Base-by-base conservation (phyloP, 805 yeast species). In the Pichia insulana region DNA sequence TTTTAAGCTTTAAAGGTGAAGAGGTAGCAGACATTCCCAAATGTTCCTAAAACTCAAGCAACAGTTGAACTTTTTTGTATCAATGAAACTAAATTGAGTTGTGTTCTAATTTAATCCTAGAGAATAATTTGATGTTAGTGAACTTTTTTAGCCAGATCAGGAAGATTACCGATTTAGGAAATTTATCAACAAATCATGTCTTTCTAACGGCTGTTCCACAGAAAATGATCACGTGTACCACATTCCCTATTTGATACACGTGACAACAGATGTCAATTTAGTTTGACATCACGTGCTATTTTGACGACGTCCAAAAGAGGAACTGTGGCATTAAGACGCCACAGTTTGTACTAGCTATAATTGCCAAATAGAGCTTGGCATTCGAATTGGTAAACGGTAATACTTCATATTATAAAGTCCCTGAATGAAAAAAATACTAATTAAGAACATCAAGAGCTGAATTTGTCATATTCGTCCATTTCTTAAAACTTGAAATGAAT, bases 1-100 rank as follows among this genome's bases (percentile, higher is more conserved):
- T 59, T 11, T 18, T 19, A 17, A 49, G 27, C 22, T 39, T 45
- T 22, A 8, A 36, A 36, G 43, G 44, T 7, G 44, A 40, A 1
- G 36, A 16, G 2, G 37, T 11, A 5, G 42, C 15, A 2, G 47
- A 41, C 47, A 44, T 44, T 15, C 2, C n/a, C 11, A 4, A 15
- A 16, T 16, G 13, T 26, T 26, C 11, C 8, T n/a, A n/a, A n/a
- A n/a, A n/a, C n/a, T n/a, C n/a, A n/a, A n/a, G n/a, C 28, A 26
- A 11, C 28, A 8, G 8, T 26, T 26, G 8, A 8, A 26, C 11
- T 8, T 26, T 26, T 26, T 8, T 26, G 11, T 26, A 26, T 26
- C 28, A 8, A 8, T 26, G 11, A 26, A 26, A 26, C 28, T 8
- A 26, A 26, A 26, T 8, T 26, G 10, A 26, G 11, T 8, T 8